phyloP scores from a whole-genome alignment of 306 rosid genomes.

The Potentilla sterilis region DNA sequence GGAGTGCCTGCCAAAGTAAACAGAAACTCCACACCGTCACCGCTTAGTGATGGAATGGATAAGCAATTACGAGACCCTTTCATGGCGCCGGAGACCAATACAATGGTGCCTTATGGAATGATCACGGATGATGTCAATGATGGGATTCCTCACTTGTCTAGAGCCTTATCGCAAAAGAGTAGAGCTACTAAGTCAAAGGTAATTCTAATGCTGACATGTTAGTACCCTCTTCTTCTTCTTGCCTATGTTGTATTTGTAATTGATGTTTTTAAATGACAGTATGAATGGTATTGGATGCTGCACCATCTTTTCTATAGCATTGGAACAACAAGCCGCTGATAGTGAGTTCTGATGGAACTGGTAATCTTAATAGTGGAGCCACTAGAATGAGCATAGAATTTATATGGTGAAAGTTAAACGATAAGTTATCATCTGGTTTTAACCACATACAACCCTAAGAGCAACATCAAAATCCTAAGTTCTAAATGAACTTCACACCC shows the following conservation, averaged over 20 bases:
- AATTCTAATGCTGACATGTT: neutral
- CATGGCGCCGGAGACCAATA: constrained; percentile 49
- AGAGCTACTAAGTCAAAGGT: constrained; percentile 66
- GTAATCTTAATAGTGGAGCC: neutral
- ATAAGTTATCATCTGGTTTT: neutral
- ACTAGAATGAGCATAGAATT: neutral
- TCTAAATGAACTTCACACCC: neutral
- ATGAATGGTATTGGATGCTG: neutral
- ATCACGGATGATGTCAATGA: constrained; percentile 63
- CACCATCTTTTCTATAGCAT: constrained; percentile 10
- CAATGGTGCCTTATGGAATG: constrained; percentile 45
- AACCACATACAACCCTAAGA: neutral
- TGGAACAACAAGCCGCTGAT: constrained; percentile 7
- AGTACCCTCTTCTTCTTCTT: neutral
- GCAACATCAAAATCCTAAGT: neutral
- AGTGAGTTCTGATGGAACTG: constrained; percentile 4
- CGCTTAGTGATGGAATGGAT: constrained; percentile 47
- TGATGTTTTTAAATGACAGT: neutral
- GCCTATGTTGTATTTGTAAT: neutral
- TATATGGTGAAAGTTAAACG: neutral
- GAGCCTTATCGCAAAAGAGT: constrained; percentile 68
- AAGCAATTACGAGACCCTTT: constrained; percentile 59
- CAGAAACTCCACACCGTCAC: constrained; percentile 39
- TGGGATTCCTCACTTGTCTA: constrained; percentile 82
- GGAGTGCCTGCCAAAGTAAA: constrained; percentile 41